phyloP scores from a whole-genome alignment of 2,329 filamentous ascomycete genomes.

The Trichoderma hamatum region DNA sequence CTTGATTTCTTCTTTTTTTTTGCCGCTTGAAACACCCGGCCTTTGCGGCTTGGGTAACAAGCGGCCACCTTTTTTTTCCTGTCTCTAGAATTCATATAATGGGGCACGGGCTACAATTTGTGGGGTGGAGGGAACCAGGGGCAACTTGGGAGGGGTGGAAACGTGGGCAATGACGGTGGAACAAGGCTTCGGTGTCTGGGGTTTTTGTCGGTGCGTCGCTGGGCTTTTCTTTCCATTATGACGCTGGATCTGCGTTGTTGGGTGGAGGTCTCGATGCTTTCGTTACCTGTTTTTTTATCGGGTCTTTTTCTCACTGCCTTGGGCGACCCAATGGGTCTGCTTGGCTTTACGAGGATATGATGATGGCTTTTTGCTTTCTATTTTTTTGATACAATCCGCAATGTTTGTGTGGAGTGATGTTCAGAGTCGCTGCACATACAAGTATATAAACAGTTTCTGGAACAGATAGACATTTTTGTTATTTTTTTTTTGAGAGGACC shows the following conservation, averaged over 20 bases:
- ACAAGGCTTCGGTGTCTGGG: conserved; percentile 26
- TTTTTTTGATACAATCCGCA: not conserved
- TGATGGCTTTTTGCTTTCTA: conserved; percentile 9
- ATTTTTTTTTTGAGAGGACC: not conserved
- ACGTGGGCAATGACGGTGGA: conserved; percentile 22
- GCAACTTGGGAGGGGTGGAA: conserved; percentile 18
- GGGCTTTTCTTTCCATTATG: conserved; percentile 14
- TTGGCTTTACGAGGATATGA: conserved; percentile 24
- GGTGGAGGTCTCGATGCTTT: conserved; percentile 19
- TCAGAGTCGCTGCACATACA: conserved; percentile 24
- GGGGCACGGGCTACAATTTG: conserved; percentile 22
- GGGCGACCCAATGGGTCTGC: not conserved
- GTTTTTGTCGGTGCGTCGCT: conserved; percentile 21
- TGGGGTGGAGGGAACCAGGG: conserved; percentile 24
- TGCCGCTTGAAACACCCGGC: conserved; percentile 28
- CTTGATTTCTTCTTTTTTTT: conserved; percentile 29
- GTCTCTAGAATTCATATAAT: conserved; percentile 24
- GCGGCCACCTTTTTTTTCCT: conserved; percentile 13
- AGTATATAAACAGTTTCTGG: conserved; percentile 15
- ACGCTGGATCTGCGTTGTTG: conserved; percentile 22
- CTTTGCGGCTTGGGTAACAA: conserved; percentile 13
- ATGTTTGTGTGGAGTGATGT: conserved; percentile 1
- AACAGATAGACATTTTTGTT: conserved; percentile 24
- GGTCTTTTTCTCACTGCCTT: conserved; percentile 14
- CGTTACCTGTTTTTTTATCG: conserved; percentile 23